Evolutionary conservation across 345 rosid genomes (phyloP), one percentile per base, ranked within the genome.

Genomic region (Brassica napus): DNA sequence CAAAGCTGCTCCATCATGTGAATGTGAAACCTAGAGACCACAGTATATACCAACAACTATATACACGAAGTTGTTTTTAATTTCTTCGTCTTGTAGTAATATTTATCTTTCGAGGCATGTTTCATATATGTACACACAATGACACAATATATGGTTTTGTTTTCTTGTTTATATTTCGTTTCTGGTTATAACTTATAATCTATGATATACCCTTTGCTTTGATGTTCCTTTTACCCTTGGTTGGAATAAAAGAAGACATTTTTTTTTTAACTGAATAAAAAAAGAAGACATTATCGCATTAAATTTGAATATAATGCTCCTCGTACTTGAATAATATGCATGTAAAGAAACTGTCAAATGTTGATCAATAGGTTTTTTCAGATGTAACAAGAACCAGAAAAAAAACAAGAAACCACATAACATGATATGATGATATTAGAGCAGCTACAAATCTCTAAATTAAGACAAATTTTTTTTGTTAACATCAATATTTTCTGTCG

Each of bases 1-100:
- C 63, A 23, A 59, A 76, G 58, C 2, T 91, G 97, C 79, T 76
- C 73, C 15, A 77, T 87, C 65, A 78, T 88, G 89, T 88, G 77
- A 88, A 83, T 88, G 89, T 88, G 77, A 49, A 49, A 49, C 23
- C 11, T 62, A 14, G 16, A 30, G 3, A 30, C 4, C 34, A 30
- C 1, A 59, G 31, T 24, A 49, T 49, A 49, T 49, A 49, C 16
- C 16, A 35, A 35, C 39, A 35, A 35, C 8, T 35, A 49, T 47
- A 11, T 44, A 47, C 54, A 47, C 54, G 54, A 47, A 47, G 15
- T 42, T 42, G 14, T 42, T 47, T 47, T 47, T 47, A 47, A 39
- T 12, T 12, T 12, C 4, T 47, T 44, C 54, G 15, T 47, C 54
- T 47, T 47, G 54, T 47, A 47, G 54, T 15, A 47, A 47, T 47